Evolutionary conservation across 2,329 filamentous ascomycete genomes (phyloP), one percentile per base, ranked within the genome.

Genomic region (Fusarium succisae): DNA sequence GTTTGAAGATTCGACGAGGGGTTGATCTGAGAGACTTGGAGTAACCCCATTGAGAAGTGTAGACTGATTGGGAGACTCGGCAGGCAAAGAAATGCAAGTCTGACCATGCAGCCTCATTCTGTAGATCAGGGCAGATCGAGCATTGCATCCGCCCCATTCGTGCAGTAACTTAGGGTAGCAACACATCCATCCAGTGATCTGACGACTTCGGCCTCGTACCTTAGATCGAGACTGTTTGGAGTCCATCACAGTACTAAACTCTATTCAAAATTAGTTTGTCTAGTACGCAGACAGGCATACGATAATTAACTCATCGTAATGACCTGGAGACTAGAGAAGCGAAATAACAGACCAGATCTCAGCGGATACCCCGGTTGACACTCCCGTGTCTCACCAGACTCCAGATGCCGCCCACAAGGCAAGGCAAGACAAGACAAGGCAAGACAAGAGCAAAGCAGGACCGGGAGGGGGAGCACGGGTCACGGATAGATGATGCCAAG

Each of bases 331-430:
- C 50, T 62, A 55, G 39, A 41, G 51, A 50, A 68, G 55, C 53
- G 37, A 48, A 44, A 37, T 45, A 41, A 59, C 54, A 66, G n/a
- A 43, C 54, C 63, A 64, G 75, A 78, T 78, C 71, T 78, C 51
- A 70, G 35, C 41, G 32, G 48, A 39, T 65, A 76, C 70, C 77
- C 75, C 69, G 44, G 77, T 76, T 78, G 77, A 78, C 77, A 78
- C 77, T 78, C 77, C 77, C 77, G 77, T 78, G 77, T 78, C 77
- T 78, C 77, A 78, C 77, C 69, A 75, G 48, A 38, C 64, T 60
- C 59, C 66, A 51, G 63, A 70, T 72, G 66, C 65, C 66, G 72
- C 67, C 55, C 68, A 74, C 74, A 78, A 77, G 76, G 74, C 76
- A 70, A 78, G 62, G 39, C 65, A 38, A 71, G 69, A 61, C 72